Evolutionary conservation across 192 early-diverging fungal genomes (phyloP).

Genomic region (Rhizophagus clarus): DNA sequence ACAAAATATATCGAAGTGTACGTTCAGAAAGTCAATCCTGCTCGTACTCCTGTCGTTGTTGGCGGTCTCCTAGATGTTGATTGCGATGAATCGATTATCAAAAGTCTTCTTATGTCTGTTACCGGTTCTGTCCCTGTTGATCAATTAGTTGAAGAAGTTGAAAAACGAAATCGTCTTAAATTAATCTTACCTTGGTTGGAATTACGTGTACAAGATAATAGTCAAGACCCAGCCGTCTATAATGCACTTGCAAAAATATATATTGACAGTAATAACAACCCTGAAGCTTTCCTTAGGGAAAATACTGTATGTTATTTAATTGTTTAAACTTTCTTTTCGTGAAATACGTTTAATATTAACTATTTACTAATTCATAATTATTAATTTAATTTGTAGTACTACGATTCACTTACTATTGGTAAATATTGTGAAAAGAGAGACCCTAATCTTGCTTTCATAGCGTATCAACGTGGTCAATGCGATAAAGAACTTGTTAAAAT

Average conservation of each 20-base stretch:
- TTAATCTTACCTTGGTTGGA: constrained; percentile 95
- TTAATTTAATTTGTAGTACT: constrained; percentile 53
- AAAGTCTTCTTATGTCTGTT: constrained; percentile 86
- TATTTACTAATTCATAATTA: not conserved
- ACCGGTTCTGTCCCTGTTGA: constrained; percentile 82
- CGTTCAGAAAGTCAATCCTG: constrained; percentile 98
- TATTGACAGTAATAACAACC: constrained; percentile 99
- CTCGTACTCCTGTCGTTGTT: constrained; percentile 91
- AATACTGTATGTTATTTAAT: constrained; percentile 58
- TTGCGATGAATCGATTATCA: constrained; percentile 94
- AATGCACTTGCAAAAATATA: constrained; percentile 99
- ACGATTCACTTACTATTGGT: constrained; percentile 90
- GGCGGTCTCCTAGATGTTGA: constrained; percentile 98
- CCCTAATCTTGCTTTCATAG: constrained; percentile 92
- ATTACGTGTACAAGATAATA: constrained; percentile 82
- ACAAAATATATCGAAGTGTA: constrained; percentile 98
- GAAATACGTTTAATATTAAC: not conserved
- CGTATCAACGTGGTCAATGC: constrained; percentile 93
- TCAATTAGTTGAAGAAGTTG: constrained; percentile 85
- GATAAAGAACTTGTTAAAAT: constrained; percentile 93
- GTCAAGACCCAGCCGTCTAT: constrained; percentile 87
- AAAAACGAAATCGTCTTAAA: constrained; percentile 97
- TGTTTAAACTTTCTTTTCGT: constrained; percentile 15
- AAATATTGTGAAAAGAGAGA: constrained; percentile 99
- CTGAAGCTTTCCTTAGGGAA: constrained; percentile 91